Evolutionary conservation across 2,329 filamentous ascomycete genomes (phyloP).

Genomic region (Raffaelea arxii): DNA sequence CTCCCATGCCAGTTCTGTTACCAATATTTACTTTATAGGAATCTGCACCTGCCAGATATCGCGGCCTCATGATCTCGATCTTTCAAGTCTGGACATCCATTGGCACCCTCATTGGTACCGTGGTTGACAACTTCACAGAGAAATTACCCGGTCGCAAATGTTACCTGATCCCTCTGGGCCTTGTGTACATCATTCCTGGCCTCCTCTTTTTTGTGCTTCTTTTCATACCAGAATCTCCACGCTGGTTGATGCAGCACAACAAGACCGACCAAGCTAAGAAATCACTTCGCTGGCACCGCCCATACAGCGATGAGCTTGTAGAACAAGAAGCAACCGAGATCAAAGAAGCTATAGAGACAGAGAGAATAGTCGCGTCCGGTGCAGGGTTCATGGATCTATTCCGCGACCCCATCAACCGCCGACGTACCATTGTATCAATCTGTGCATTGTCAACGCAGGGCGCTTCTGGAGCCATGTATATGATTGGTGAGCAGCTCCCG

Average conservation of each 20-base stretch:
- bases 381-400: constrained; percentile 36
- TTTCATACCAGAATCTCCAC: constrained; percentile 30
- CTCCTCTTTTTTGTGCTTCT: constrained; percentile 25
- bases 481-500: constrained; percentile 44
- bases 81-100: constrained; percentile 23
- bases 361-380: constrained; percentile 21
- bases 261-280: constrained; percentile 22
- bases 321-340: constrained; percentile 27
- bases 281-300: constrained; percentile 24
- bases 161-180: constrained; percentile 29
- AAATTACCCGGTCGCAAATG: constrained; percentile 23
- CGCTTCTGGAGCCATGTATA: constrained; percentile 45
- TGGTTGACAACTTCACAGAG: constrained; percentile 40
- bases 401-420: constrained; percentile 39
- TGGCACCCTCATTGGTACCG: constrained; percentile 31
- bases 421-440: constrained; percentile 38
- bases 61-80: constrained; percentile 25
- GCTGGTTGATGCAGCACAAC: constrained; percentile 28
- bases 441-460: constrained; percentile 39
- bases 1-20: neutral
- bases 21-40: constrained; percentile 27
- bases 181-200: constrained; percentile 28
- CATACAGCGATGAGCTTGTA: constrained; percentile 19
- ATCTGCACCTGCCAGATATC: constrained; percentile 19
- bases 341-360: constrained; percentile 23